Base-by-base conservation (phyloP, 805 yeast genomes). In the Yamadazyma olivae region DNA sequence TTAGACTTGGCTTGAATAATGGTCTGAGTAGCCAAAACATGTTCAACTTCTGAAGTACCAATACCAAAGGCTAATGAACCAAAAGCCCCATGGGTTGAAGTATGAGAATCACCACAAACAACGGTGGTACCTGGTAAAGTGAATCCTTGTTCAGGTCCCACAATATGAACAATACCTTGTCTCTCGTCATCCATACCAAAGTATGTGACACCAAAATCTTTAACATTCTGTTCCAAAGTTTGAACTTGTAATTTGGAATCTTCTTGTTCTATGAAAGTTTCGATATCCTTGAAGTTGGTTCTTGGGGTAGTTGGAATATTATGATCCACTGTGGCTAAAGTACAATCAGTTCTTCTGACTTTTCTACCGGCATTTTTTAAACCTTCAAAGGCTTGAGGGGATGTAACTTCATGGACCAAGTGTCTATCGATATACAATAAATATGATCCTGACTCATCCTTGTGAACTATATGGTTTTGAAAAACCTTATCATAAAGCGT, bases 381-480 rank as follows among this genome's bases (percentile, higher is more conserved):
- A 33, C 99, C 99, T 68, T 93, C 99, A 57, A 93, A 93, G 8
- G 99, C 99, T 66, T 93, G 99, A 23, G 99, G 99, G 19, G 98
- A 91, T 2, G 99, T 93, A 35, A 93, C 99, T 68, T 93, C 99
- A 63, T 93, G 99, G 33, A 93, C 96, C 49, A 93, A 73, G 64
- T 93, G 99, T 67, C 99, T 86, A 67, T 93, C 99, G 41, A 93
- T 91, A 64, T 87, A 93, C 43, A 93, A 65, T 44, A 93, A 72
- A 57, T 76, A 83, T 15, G 96, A 89, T 18, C 95, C 95, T 23
- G 87, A 77, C 36, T 86, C 91, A 50, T 88, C 95, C 56, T 79
- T 72, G 66, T 89, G 90, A 48, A 93, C 99, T 40, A 91, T 69
- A 59, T 93, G 98, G 74, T 85, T 97, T 45, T 82, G 85, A 59